These are phyloP conservation scores for Rhytidiadelphus loreus DNA, from an alignment of 225 moss, liverwort and hornwort species.

Conservation along the genomic window DNA sequence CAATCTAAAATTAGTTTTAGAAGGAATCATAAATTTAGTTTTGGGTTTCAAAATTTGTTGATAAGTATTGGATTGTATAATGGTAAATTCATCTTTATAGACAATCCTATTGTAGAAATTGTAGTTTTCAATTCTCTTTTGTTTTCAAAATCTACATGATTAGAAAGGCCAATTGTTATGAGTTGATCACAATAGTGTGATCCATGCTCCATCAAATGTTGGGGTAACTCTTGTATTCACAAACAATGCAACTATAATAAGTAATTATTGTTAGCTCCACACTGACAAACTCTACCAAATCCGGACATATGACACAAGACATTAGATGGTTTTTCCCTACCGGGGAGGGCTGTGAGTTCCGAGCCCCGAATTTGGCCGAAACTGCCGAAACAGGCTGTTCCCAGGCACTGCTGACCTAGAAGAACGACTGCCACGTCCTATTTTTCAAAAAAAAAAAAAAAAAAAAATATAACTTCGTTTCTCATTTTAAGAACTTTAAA, in stretches of 20 bases:
- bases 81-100: not conserved
- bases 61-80: not conserved
- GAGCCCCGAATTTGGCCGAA: too few species aligned
- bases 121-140: not conserved
- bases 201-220: not conserved
- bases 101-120: not conserved
- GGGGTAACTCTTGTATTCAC: not conserved
- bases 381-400: too few species aligned
- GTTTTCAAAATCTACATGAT: not conserved
- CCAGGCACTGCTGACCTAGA: too few species aligned
- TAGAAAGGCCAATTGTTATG: not conserved
- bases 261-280: not conserved
- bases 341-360: too few species aligned
- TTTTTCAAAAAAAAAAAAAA: too few species aligned
- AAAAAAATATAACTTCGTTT: too few species aligned
- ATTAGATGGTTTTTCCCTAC: too few species aligned
- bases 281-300: not conserved
- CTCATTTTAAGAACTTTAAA: too few species aligned
- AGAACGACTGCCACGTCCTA: too few species aligned
- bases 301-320: accelerated
- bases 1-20: not conserved
- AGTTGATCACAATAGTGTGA: not conserved
- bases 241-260: not conserved
- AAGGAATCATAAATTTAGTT: not conserved
- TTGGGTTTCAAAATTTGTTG: not conserved